Evolutionary conservation across 2,329 filamentous ascomycete species (phyloP).

Genomic region (Colletotrichum caudatum): DNA sequence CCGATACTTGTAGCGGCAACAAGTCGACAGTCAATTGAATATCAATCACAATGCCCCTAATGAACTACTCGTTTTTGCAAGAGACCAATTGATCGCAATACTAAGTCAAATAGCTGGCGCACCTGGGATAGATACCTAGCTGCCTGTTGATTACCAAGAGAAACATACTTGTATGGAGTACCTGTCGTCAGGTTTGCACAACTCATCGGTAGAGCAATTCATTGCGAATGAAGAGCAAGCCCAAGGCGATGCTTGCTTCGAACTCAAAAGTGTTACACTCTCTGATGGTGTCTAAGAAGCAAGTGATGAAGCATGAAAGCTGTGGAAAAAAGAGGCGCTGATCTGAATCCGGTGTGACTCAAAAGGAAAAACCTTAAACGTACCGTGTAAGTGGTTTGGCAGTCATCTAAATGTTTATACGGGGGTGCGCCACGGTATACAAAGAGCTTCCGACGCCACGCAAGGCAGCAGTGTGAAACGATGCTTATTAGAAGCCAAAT

Average conservation of each 20-base stretch:
- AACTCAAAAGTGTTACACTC: background rate
- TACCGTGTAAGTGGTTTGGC: background rate
- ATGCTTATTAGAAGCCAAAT: background rate
- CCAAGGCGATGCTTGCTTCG: background rate
- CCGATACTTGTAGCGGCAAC: background rate
- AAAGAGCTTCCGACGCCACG: background rate
- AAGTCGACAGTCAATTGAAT: background rate
- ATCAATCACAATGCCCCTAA: background rate
- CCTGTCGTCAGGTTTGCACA: background rate
- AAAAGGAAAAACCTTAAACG: no score
- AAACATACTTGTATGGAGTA: background rate
- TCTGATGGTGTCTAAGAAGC: background rate
- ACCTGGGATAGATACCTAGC: background rate
- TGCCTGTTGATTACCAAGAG: background rate
- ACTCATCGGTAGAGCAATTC: background rate
- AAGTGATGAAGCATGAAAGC: background rate
- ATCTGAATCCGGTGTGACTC: background rate
- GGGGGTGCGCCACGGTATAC: background rate
- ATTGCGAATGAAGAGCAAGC: background rate
- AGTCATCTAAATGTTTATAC: background rate
- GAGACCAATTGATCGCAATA: background rate
- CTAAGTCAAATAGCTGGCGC: background rate
- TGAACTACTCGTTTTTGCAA: background rate
- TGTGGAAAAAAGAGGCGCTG: background rate
- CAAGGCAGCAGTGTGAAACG: background rate